Conservation (phyloP, 2,329 filamentous ascomycete species). For the Drechslerella dactyloides region DNA sequence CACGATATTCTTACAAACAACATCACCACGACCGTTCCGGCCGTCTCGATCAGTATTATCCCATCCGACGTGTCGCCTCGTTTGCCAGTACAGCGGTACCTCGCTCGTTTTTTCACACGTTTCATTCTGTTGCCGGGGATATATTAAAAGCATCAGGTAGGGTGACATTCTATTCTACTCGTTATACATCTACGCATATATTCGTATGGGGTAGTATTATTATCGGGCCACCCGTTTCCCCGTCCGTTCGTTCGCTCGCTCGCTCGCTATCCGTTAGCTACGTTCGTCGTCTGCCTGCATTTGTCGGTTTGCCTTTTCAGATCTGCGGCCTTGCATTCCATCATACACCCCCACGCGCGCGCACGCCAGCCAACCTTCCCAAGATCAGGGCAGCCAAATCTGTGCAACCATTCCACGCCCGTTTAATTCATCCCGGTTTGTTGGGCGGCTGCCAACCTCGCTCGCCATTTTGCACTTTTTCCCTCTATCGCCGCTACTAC, state of each 20-base stretch:
- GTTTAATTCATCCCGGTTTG: slow-evolving; percentile 29
- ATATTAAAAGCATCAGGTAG: no score
- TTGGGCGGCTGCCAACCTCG: slow-evolving; percentile 31
- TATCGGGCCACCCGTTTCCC: no score
- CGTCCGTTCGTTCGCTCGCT: no score
- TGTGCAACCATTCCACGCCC: slow-evolving; percentile 25
- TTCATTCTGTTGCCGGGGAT: no score
- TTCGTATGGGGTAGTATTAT: no score
- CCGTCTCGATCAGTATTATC: no score
- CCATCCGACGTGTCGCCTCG: slow-evolving; percentile 21
- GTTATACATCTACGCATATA: no score
- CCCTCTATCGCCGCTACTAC: slow-evolving; percentile 17
- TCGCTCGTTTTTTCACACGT: no score
- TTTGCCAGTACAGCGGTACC: slow-evolving; percentile 25
- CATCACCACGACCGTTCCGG: no score
- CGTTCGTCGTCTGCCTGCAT: background rate
- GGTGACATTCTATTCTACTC: no score
- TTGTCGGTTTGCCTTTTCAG: slow-evolving; percentile 3
- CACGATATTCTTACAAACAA: slow-evolving; percentile 21
- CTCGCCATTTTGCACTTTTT: slow-evolving; percentile 16
- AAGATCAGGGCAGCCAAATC: background rate
- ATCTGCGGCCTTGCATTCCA: background rate
- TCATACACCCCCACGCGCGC: background rate
- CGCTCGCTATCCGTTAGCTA: background rate
- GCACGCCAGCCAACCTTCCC: background rate